Conservation (phyloP, 208 protist species). For the Crithidia fasciculata region DNA sequence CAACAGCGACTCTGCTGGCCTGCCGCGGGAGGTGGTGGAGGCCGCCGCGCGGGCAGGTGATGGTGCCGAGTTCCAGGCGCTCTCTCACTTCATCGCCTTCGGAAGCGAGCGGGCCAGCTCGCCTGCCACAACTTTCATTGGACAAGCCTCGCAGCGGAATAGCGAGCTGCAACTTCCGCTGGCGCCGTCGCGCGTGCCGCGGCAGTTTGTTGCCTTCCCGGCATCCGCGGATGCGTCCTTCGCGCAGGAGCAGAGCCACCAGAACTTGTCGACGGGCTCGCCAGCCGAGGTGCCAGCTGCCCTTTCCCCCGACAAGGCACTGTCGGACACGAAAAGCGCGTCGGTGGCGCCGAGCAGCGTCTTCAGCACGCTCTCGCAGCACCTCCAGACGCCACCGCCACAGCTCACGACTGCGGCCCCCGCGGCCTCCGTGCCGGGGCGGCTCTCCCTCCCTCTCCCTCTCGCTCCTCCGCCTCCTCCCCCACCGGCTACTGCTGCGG, state of each 20-base stretch:
- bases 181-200: constrained; percentile 4
- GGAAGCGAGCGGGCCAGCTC: constrained; percentile 21
- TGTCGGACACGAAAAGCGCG: constrained; percentile 25
- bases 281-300: background rate
- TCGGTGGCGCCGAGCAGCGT: constrained; percentile 55
- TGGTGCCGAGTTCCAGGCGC: constrained; percentile 33
- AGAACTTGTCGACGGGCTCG: background rate
- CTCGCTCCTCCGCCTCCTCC: background rate
- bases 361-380: constrained; percentile 87
- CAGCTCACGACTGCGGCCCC: background rate
- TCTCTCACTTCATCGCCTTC: constrained; percentile 57
- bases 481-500: background rate
- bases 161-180: constrained; percentile 5
- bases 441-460: background rate
- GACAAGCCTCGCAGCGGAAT: constrained; percentile 1
- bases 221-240: constrained; percentile 2
- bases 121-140: background rate
- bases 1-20: constrained; percentile 10
- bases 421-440: background rate
- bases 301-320: constrained; percentile 21
- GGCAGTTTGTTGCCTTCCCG: constrained; percentile 17
- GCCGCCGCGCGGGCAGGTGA: constrained; percentile 2
- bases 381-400: constrained; percentile 37
- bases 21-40: constrained; percentile 4
- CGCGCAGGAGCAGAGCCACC: background rate